Percentiles rank a stretch among this genome's conserved stretches.
These are phyloP conservation scores for Cryptococcus sp. DNA, from an alignment of 1,284 basidiomycete species.

Conservation along the genomic window DNA sequence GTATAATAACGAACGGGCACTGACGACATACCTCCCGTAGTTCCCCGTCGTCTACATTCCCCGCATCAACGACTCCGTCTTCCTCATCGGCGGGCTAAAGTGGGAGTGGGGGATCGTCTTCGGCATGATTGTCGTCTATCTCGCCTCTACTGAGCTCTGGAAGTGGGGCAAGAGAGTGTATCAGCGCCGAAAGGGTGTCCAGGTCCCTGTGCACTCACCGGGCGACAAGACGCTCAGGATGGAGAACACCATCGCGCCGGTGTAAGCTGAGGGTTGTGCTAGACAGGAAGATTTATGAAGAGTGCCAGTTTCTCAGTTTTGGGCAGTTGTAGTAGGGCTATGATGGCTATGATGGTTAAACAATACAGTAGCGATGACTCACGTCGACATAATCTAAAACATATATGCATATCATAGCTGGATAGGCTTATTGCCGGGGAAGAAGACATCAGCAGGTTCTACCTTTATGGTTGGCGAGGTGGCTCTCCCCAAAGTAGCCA, in stretches of 20 bases:
- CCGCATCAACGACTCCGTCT: conserved; percentile 47
- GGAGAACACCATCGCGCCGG: conserved; percentile 35
- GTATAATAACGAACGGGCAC: not conserved
- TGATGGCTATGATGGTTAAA: not conserved
- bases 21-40: not conserved
- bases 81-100: conserved; percentile 39
- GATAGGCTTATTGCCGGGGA: no score
- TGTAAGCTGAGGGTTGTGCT: not conserved
- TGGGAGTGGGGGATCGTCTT: conserved; percentile 52
- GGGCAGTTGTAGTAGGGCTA: not conserved
- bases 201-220: conserved; percentile 12
- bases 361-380: not conserved
- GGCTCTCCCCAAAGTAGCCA: no score
- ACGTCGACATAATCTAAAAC: no score
- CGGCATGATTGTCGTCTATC: conserved; percentile 47
- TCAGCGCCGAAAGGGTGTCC: conserved; percentile 13
- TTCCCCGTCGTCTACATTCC: conserved; percentile 51
- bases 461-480: no score
- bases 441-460: no score
- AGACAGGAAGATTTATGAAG: no score
- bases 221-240: conserved; percentile 42
- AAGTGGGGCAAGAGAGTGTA: conserved; percentile 40
- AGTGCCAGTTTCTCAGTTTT: not conserved
- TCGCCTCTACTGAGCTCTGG: conserved; percentile 37
- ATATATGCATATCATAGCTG: no score